Evolutionary conservation across 1,139 yeast genomes (phyloP).

Genomic region (Zygoascus hellenicus): DNA sequence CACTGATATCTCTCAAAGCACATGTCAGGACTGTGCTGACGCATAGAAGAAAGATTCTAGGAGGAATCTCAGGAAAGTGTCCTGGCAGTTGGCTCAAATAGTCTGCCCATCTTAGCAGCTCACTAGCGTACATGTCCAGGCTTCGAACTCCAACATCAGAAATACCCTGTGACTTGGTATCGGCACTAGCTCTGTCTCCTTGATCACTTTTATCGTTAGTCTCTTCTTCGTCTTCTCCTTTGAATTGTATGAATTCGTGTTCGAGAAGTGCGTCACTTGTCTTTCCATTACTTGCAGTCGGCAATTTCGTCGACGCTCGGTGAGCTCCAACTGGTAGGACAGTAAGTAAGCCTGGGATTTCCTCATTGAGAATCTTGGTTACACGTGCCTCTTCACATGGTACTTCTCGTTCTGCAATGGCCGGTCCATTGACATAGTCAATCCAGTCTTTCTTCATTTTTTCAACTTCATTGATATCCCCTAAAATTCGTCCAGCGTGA

Average conservation of each 20-base stretch:
- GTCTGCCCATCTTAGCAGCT: conserved; percentile 34
- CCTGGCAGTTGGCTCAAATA: conserved; percentile 44
- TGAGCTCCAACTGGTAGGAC: conserved; percentile 3
- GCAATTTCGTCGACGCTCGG: not conserved
- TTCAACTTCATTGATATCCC: conserved; percentile 42
- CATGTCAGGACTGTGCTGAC: conserved; percentile 53
- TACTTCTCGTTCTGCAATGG: conserved; percentile 49
- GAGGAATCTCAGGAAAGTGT: conserved; percentile 43
- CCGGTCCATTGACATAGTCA: conserved; percentile 44
- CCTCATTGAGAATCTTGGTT: conserved; percentile 39
- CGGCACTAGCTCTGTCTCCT: not conserved
- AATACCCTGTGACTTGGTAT: not conserved
- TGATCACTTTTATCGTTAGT: not conserved
- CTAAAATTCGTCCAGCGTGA: conserved; percentile 48
- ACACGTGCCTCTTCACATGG: conserved; percentile 46
- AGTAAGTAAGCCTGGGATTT: conserved; percentile 39
- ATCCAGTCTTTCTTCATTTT: conserved; percentile 60
- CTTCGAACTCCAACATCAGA: conserved; percentile 4
- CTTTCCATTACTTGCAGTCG: not conserved
- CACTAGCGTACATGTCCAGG: conserved; percentile 15
- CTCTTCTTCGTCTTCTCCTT: conserved; percentile 5
- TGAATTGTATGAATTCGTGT: conserved; percentile 7
- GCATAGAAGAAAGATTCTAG: conserved; percentile 52
- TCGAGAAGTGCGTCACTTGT: not conserved
- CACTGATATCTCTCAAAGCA: conserved; percentile 59